phyloP scores from a whole-genome alignment of 2,329 filamentous ascomycete genomes.

The Claviceps sp. region DNA sequence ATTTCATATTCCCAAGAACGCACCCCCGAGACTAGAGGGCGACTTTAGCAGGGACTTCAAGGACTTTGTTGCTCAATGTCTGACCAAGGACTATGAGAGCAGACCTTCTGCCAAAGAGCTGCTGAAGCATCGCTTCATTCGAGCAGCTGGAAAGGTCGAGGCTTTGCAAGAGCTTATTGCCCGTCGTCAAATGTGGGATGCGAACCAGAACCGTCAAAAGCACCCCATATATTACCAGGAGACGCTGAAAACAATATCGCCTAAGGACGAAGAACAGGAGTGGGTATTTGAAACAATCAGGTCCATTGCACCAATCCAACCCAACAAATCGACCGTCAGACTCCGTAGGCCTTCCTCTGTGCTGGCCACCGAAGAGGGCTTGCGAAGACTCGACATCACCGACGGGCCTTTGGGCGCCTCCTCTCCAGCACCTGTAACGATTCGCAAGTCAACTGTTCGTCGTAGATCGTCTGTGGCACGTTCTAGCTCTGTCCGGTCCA shows the following conservation, averaged over 20 bases:
- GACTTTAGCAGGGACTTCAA: slow-evolving; percentile 83
- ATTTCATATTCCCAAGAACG: slow-evolving; percentile 80
- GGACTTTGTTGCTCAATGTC: slow-evolving; percentile 80
- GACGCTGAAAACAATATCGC: slow-evolving; percentile 61
- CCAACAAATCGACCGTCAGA: slow-evolving; percentile 40
- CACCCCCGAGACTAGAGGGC: slow-evolving; percentile 72
- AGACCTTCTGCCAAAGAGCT: slow-evolving; percentile 78
- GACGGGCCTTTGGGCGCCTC: slow-evolving; percentile 44
- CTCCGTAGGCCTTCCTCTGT: slow-evolving; percentile 43
- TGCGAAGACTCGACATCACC: slow-evolving; percentile 47
- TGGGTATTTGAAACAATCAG: slow-evolving; percentile 96
- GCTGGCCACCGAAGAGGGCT: slow-evolving; percentile 43
- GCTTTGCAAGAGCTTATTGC: slow-evolving; percentile 76
- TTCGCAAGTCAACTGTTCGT: slow-evolving; percentile 45
- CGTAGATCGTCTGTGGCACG: slow-evolving; percentile 31
- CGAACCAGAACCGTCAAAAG: slow-evolving; percentile 51
- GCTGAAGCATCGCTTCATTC: slow-evolving; percentile 77
- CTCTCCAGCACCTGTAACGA: slow-evolving; percentile 40
- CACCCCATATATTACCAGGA: slow-evolving; percentile 87
- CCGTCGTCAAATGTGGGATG: slow-evolving; percentile 71
- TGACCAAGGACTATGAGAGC: slow-evolving; percentile 82
- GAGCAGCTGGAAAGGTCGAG: slow-evolving; percentile 76
- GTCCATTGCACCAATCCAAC: slow-evolving; percentile 36
- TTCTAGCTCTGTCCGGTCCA: slow-evolving; percentile 18
- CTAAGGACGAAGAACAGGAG: slow-evolving; percentile 60